Conservation (phyloP, 176 grass and related monocot genomes). For the Oryza australiensis region DNA sequence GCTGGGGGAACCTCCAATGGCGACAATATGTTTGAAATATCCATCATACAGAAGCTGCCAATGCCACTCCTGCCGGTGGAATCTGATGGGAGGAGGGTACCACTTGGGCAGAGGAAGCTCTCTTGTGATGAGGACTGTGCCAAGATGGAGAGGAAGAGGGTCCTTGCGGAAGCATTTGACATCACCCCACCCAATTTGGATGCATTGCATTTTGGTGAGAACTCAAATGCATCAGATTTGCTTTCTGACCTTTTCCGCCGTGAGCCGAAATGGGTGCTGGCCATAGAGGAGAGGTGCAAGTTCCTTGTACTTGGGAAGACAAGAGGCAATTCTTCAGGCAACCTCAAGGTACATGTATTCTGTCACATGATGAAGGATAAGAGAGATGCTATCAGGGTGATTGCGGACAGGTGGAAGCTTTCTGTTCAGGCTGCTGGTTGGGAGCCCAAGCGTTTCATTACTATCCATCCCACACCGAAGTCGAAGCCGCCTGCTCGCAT, state of each 20-base stretch:
- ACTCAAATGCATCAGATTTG: constrained; percentile 46
- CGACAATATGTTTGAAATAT: constrained; percentile 62
- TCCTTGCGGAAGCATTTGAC: constrained; percentile 94
- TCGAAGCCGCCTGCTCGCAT: constrained; percentile 77
- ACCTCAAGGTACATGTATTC: constrained; percentile 76
- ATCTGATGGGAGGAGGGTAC: constrained; percentile 66
- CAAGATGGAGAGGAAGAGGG: constrained; percentile 79
- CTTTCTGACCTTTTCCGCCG: constrained; percentile 69
- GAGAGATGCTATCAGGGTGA: constrained; percentile 67
- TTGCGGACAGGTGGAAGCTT: constrained; percentile 96
- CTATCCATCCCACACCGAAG: constrained; percentile 78
- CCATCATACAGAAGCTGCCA: constrained; percentile 75
- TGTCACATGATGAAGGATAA: constrained; percentile 82
- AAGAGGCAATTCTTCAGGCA: constrained; percentile 53
- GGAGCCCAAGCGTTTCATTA: constrained; percentile 86
- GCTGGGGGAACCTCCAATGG: constrained; percentile 61
- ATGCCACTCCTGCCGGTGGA: constrained; percentile 74
- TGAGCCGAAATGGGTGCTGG: constrained; percentile 86
- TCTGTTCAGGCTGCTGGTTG: constrained; percentile 70
- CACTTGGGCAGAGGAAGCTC: constrained; percentile 93
- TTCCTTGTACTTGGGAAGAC: constrained; percentile 85
- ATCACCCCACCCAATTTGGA: constrained; percentile 84
- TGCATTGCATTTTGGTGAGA: constrained; percentile 85
- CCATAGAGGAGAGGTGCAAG: constrained; percentile 94
- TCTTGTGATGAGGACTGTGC: constrained; percentile 86